These are phyloP conservation scores for Bruguiera hainesii DNA, from an alignment of 441 rosid genomes.

Conservation along the genomic window DNA sequence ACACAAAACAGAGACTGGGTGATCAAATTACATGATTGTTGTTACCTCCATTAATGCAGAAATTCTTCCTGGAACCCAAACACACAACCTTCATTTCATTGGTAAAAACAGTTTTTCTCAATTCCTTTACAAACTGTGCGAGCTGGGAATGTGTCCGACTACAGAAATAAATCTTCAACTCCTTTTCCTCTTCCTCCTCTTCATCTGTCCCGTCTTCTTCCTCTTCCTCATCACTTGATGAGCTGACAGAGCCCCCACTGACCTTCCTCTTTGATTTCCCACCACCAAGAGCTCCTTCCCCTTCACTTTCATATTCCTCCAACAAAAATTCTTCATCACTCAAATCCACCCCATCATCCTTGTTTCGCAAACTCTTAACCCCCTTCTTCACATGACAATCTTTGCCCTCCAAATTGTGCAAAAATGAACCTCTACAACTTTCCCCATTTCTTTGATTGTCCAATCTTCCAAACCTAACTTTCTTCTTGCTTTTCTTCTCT, in stretches of 20 bases:
- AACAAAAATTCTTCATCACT: conserved; percentile 62
- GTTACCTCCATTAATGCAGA: conserved; percentile 83
- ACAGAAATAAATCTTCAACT: conserved; percentile 70
- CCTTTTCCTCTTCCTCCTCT: conserved; percentile 40
- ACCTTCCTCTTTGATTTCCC: conserved; percentile 57
- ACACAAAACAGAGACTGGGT: conserved; percentile 3
- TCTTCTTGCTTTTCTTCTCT: conserved; percentile 34
- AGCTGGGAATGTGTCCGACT: conserved; percentile 97
- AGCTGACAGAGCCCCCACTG: conserved; percentile 34
- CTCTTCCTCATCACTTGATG: conserved; percentile 64
- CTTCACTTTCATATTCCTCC: conserved; percentile 83
- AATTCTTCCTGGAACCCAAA: conserved; percentile 80
- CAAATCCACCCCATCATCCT: conserved; percentile 31
- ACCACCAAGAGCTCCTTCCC: conserved; percentile 38
- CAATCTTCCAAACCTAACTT: conserved; percentile 25
- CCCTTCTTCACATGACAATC: conserved; percentile 22
- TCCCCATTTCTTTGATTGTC: conserved; percentile 32
- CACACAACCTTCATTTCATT: conserved; percentile 51
- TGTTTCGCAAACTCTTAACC: conserved; percentile 22
- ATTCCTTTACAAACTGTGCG: conserved; percentile 80
- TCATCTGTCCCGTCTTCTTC: conserved; percentile 32
- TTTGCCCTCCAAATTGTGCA: conserved; percentile 26
- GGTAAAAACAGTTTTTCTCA: conserved; percentile 67
- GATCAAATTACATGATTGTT: neutral
- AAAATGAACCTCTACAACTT: conserved; percentile 14